phyloP scores from a whole-genome alignment of 2,329 filamentous ascomycete genomes.

The Elsinoe arachidis region DNA sequence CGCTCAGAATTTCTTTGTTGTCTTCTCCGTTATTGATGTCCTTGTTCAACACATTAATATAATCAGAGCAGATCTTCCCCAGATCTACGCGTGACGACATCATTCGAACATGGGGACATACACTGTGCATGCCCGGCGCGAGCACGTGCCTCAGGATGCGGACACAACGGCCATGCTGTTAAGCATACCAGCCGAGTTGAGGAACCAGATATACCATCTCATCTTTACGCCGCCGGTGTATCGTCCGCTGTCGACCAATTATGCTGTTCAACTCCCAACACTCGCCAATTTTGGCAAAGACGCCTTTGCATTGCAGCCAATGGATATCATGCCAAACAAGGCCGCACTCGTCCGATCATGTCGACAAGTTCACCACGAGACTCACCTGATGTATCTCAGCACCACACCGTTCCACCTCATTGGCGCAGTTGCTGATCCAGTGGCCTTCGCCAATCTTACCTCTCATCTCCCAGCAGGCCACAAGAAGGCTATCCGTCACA shows the following conservation, averaged over 20 bases:
- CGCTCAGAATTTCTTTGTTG: constrained; percentile 1
- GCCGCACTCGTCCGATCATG: constrained; percentile 11
- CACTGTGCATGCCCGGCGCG: background rate
- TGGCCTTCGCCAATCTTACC: constrained; percentile 23
- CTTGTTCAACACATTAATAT: constrained; percentile 1
- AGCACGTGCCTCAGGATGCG: constrained; percentile 7
- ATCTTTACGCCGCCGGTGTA: constrained; percentile 12
- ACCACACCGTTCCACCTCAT: constrained; percentile 23
- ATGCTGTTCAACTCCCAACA: background rate
- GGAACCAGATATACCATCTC: constrained; percentile 16
- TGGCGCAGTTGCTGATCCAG: constrained; percentile 21
- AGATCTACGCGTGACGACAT: background rate
- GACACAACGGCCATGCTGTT: constrained; percentile 12
- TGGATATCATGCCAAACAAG: background rate
- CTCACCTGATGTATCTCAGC: constrained; percentile 24
- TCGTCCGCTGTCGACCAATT: background rate
- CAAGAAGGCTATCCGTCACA: constrained; percentile 23
- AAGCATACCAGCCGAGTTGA: constrained; percentile 15
- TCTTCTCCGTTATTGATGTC: background rate
- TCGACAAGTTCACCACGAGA: constrained; percentile 12
- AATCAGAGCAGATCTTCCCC: background rate
- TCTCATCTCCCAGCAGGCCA: constrained; percentile 19
- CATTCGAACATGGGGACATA: background rate
- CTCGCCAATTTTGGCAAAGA: constrained; percentile 8
- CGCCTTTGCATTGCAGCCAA: background rate